Evolutionary conservation across 2,329 filamentous ascomycete species (phyloP), one percentile per base, ranked within the genome.

Genomic region (Neoscytalidium dimidiatum): DNA sequence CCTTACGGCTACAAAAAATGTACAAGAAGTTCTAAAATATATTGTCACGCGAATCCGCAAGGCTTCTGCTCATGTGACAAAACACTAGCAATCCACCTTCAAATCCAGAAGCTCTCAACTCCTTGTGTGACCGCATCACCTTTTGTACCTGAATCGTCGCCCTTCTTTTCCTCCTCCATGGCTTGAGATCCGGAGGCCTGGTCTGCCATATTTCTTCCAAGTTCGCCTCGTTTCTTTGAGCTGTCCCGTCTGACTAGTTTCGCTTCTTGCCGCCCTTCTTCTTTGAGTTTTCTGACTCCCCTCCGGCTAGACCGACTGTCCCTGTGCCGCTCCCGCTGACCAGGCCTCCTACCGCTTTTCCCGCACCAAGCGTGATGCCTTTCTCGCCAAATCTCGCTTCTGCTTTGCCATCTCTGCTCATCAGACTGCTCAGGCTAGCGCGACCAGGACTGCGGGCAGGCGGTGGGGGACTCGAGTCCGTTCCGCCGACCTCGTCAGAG

Each of bases 401-500:
- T 38, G 68, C 71, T 43, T 73, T 70, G 38, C 72, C 49, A 26
- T 75, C 75, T 41, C 28, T 43, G 14, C 63, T 65, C 13, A 38
- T 43, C 3, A 60, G 33, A 26, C 63, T 65, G 63, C 53, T 65
- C 26, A 65, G 23, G 35, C 63, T 65, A 17, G 44, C 44, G 19
- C 63, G 75, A 67, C 62, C 48, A 2, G 65, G 65, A 60, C 64
- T 64, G 19, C 28, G 13, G 68, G 66, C 29, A 66, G 64, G 35
- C 19, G 68, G 35, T 52, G 68, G 48, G 29, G 72, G 66, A n/a
- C 71, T 56, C 17, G 66, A 62, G 53, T 63, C 62, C 2, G 35
- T 64, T 31, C 71, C 74, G 2, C 69, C 75, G 6, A 77, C 73
- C 51, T 78, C 76, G 46, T 78, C 76, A 1, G 71, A 74, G 8